Conservation (phyloP, 148 eudicot genomes). For the Nyssa sinensis region DNA sequence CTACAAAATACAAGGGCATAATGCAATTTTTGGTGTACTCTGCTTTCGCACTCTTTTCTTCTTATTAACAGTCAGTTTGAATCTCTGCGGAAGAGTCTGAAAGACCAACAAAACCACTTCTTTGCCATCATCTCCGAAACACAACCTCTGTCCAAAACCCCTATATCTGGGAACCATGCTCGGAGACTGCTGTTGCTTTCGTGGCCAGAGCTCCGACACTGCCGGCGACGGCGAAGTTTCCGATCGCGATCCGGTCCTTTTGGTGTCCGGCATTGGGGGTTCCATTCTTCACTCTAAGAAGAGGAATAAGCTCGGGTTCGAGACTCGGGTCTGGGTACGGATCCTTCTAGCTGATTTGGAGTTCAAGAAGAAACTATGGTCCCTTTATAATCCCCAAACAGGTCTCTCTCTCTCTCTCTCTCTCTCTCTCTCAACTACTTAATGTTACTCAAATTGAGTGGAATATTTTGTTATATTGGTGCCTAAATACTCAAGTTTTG, state of each 20-base stretch:
- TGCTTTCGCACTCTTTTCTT: not conserved
- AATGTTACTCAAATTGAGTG: too few relatives aligned
- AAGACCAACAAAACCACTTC: not conserved
- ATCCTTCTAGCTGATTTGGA: constrained; percentile 76
- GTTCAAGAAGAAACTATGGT: constrained; percentile 76
- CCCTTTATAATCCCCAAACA: constrained; percentile 67
- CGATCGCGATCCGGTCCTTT: constrained; percentile 67
- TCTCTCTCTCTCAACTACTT: not conserved
- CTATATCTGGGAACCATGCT: not conserved
- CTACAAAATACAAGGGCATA: not conserved
- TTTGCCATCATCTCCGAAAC: not conserved
- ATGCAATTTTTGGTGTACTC: not conserved
- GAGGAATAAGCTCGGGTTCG: constrained; percentile 45
- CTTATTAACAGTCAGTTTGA: not conserved
- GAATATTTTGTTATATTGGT: too few relatives aligned
- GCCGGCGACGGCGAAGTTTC: constrained; percentile 24
- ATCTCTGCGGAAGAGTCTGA: not conserved
- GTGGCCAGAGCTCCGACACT: constrained; percentile 26
- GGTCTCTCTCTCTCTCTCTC: constrained; percentile 29
- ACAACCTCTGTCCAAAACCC: not conserved
- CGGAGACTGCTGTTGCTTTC: constrained; percentile 36
- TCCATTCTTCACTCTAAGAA: constrained; percentile 66
- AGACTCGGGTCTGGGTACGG: constrained; percentile 89
- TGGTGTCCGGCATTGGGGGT: constrained; percentile 76
- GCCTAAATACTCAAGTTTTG: not conserved